Base-by-base conservation (phyloP, 2,329 filamentous ascomycete species). In the Penicillium brasilianum region DNA sequence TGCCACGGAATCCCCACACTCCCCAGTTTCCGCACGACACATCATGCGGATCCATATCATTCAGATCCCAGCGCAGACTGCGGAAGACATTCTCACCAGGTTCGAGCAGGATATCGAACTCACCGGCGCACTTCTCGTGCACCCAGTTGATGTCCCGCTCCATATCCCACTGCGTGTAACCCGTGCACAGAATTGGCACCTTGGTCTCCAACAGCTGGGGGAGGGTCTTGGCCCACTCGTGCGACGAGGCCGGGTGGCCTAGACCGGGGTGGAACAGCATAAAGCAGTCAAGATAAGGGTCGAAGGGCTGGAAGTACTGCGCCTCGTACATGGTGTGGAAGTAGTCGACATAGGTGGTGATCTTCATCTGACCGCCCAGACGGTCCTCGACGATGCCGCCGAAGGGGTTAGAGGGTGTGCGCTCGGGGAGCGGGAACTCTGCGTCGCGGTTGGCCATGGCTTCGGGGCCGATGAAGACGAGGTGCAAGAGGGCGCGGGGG, bases 201-300 rank as follows among this genome's bases (percentile, higher is more conserved):
- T 99, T 99, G 3, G 96, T 99, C 80, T 97, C 93, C 20, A 99
- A 83, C 30, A 99, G 85, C 71, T 93, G 84, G 2, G 95, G 95
- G 8, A 99, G 79, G 0, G 95, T 98, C 70, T 94, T 89, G 61
- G 90, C 86, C 95, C 96, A 99, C 77, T 99, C 95, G 71, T 96
- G 91, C 55, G 91, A 91, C 72, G 90, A 94, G 14, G 93, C 92
- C 0, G 96, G 93, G 76, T 99, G 95, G 13, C 95, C 96, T 18
- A 99, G 85, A 9, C 96, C 96, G 0, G 96, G 96, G 73, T 99
- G 96, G 84, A 98, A 99, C 55, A 97, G 85, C 72, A 99, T 88
- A 74, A 99, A 97, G 77, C 91, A 95, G 82, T 99, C 95, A 77
- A 99, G 97, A 81, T 99, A 99, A 0, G 95, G 95, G 74, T 99